A percentile compares a stretch with the other conserved stretches of the same genome.
Evolutionary conservation across 176 grass and related monocot genomes (phyloP).

Genomic region (Sorghum bicolor): DNA sequence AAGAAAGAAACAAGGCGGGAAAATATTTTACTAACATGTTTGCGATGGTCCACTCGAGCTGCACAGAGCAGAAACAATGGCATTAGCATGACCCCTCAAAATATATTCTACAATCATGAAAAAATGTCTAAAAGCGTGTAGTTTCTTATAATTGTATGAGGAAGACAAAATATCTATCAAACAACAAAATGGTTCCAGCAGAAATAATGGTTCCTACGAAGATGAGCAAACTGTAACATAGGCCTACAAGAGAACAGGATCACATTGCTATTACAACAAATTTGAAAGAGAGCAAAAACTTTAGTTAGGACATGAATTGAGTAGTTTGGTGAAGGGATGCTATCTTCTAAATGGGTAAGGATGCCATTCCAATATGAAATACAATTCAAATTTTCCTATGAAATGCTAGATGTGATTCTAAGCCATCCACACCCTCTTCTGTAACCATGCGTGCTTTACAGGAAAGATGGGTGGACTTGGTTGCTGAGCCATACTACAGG

Average conservation of each 20-base stretch:
- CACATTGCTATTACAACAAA: background rate
- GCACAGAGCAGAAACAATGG: slow-evolving; percentile 22
- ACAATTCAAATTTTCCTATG: too few species aligned
- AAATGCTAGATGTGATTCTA: background rate
- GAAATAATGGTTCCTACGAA: background rate
- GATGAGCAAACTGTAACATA: background rate
- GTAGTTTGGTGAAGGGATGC: background rate
- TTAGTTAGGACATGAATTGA: background rate
- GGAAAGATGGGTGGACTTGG: background rate
- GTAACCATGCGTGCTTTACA: background rate
- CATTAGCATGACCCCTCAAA: background rate
- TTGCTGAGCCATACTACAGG: background rate
- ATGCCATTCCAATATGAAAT: background rate
- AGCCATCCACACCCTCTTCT: background rate
- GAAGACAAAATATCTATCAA: background rate
- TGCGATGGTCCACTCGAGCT: slow-evolving; percentile 25
- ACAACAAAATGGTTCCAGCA: background rate
- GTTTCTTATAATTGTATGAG: background rate
- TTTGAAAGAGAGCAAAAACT: background rate
- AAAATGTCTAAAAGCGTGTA: background rate
- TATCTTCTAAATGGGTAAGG: background rate
- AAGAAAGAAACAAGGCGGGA: background rate
- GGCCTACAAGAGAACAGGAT: background rate
- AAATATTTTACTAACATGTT: slow-evolving; percentile 19
- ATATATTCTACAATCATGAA: background rate